Percentiles rank a stretch among this genome's conserved stretches.
These are phyloP conservation scores for Coleophoma cylindrospora DNA, from an alignment of 2,329 filamentous ascomycete species.

Conservation along the genomic window DNA sequence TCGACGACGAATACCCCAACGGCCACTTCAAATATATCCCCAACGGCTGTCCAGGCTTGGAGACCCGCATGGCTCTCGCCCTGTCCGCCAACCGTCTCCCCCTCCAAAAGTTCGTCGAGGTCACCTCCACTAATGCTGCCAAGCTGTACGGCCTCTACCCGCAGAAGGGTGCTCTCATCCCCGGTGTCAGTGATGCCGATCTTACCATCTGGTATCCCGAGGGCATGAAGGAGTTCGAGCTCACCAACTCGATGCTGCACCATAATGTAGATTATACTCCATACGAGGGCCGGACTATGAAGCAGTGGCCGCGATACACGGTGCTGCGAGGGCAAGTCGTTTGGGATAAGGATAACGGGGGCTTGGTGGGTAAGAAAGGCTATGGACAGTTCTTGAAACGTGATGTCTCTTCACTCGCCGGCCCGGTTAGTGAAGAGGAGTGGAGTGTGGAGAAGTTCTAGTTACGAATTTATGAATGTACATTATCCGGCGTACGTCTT, in stretches of 20 bases:
- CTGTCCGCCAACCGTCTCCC: conserved; percentile 33
- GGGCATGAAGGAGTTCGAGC: conserved; percentile 34
- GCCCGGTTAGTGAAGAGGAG: conserved; percentile 23
- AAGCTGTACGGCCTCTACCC: conserved; percentile 52
- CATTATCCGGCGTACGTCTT: too few relatives aligned
- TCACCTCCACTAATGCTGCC: conserved; percentile 49
- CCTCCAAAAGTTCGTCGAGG: conserved; percentile 46
- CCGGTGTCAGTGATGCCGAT: conserved; percentile 49
- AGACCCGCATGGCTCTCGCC: conserved; percentile 47
- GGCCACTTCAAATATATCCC: conserved; percentile 50
- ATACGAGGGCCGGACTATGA: conserved; percentile 50
- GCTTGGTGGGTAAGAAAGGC: conserved; percentile 41
- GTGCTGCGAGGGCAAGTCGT: conserved; percentile 52
- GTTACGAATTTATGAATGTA: too few relatives aligned
- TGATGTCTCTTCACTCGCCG: conserved; percentile 29
- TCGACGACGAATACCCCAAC: conserved; percentile 36
- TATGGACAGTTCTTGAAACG: conserved; percentile 44
- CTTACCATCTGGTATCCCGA: conserved; percentile 53
- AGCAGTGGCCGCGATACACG: conserved; percentile 58
- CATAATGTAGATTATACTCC: conserved; percentile 60
- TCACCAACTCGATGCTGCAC: conserved; percentile 51
- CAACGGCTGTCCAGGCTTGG: conserved; percentile 52
- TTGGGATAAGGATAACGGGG: conserved; percentile 49
- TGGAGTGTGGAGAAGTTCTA: conserved; percentile 24
- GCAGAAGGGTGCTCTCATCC: conserved; percentile 42